Conservation (phyloP, 2,329 filamentous ascomycete species). For the Epichloe baconii region DNA sequence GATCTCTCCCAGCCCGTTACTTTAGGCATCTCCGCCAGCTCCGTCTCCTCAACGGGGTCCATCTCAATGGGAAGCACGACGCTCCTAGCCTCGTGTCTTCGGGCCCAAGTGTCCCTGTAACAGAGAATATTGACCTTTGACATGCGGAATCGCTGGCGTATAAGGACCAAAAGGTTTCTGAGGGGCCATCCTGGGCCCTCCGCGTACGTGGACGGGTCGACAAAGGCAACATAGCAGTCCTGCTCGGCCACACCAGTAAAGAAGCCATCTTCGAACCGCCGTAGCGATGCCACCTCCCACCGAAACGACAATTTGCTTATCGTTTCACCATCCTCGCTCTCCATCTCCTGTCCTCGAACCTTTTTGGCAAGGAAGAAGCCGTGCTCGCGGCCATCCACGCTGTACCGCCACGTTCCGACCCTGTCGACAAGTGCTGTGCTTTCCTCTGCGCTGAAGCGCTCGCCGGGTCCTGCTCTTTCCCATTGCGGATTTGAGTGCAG, state of each 20-base stretch:
- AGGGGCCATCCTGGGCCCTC: constrained; percentile 87
- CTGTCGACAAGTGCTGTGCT: constrained; percentile 67
- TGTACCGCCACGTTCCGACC: constrained; percentile 78
- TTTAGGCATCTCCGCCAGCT: constrained; percentile 56
- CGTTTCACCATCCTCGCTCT: constrained; percentile 37
- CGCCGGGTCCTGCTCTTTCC: constrained; percentile 46
- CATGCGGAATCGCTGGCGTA: constrained; percentile 70
- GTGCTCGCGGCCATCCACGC: constrained; percentile 69
- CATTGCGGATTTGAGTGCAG: constrained; percentile 80
- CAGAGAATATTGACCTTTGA: constrained; percentile 72
- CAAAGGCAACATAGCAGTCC: constrained; percentile 75
- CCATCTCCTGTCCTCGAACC: constrained; percentile 30
- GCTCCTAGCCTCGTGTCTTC: constrained; percentile 68
- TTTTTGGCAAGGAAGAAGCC: constrained; percentile 95
- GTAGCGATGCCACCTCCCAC: constrained; percentile 68
- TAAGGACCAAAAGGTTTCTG: constrained; percentile 73
- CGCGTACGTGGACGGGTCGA: constrained; percentile 82
- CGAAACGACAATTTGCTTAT: constrained; percentile 42
- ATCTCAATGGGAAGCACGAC: constrained; percentile 58
- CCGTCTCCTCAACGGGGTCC: constrained; percentile 31
- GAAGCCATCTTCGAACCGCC: constrained; percentile 74
- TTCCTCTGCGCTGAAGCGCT: constrained; percentile 51
- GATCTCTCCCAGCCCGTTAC: constrained; percentile 93
- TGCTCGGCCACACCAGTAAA: constrained; percentile 60
- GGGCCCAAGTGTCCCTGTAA: constrained; percentile 71